Evolutionary conservation across 495 filamentous ascomycete genomes (phyloP).

Genomic region (Trichoderma erinaceum): DNA sequence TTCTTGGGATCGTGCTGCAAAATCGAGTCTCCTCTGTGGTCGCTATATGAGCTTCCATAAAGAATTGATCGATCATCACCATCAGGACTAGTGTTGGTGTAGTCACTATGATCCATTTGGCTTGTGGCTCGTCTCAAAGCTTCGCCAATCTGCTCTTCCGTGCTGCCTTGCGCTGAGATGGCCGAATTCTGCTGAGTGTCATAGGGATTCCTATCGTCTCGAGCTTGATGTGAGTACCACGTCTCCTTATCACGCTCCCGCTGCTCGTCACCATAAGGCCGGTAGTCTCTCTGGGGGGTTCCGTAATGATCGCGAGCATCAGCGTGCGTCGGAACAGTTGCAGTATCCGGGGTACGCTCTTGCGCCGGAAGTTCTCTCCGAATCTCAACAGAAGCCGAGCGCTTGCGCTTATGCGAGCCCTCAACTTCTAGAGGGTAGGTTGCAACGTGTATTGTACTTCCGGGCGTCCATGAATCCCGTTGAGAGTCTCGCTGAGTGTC

Average conservation of each 20-base stretch:
- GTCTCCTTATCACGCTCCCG: constrained; percentile 34
- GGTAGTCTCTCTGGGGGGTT: constrained; percentile 34
- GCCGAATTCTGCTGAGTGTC: constrained; percentile 39
- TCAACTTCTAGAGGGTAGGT: constrained; percentile 25
- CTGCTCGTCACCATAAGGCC: constrained; percentile 32
- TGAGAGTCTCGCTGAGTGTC: background rate
- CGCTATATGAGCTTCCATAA: constrained; percentile 37
- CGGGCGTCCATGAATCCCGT: background rate
- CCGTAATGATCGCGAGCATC: constrained; percentile 40
- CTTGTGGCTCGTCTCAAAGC: constrained; percentile 33
- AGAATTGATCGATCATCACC: constrained; percentile 41
- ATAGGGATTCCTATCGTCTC: constrained; percentile 39
- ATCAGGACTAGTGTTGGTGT: constrained; percentile 43
- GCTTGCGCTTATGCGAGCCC: constrained; percentile 47
- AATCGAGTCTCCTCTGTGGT: constrained; percentile 42
- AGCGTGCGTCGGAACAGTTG: constrained; percentile 26
- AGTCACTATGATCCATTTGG: constrained; percentile 37
- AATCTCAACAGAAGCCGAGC: constrained; percentile 41
- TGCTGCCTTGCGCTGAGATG: constrained; percentile 32
- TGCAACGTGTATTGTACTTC: constrained; percentile 2
- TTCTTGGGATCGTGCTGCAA: constrained; percentile 68
- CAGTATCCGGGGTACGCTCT: constrained; percentile 30
- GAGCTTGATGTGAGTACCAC: constrained; percentile 39
- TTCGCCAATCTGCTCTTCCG: constrained; percentile 42
- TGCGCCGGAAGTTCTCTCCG: constrained; percentile 29